phyloP scores from a whole-genome alignment of 495 filamentous ascomycete genomes.

The Aspergillus leporis region DNA sequence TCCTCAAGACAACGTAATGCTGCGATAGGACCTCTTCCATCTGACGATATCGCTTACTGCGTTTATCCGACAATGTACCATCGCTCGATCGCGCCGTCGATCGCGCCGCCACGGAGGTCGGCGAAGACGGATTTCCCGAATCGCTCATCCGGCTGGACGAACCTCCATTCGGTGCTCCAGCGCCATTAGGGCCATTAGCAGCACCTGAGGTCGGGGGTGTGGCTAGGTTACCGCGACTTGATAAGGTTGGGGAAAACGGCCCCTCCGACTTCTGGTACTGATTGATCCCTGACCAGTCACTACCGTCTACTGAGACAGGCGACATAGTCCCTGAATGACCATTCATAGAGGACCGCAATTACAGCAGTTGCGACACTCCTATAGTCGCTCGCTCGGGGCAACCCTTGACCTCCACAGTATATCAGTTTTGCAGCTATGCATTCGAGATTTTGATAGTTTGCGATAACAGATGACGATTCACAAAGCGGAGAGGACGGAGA shows the following conservation, averaged over 20 bases:
- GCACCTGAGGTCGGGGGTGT: constrained; percentile 71
- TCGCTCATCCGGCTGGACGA: constrained; percentile 33
- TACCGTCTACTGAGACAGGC: constrained; percentile 78
- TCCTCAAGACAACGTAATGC: constrained; percentile 79
- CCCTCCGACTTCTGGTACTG: constrained; percentile 65
- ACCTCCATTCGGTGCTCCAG: constrained; percentile 32
- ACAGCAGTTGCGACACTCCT: constrained; percentile 4
- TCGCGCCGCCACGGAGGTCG: constrained; percentile 74
- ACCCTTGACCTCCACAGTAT: constrained; percentile 3
- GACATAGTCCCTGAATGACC: constrained; percentile 69
- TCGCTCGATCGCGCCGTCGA: constrained; percentile 75
- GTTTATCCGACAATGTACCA: constrained; percentile 65
- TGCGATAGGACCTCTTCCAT: constrained; percentile 71
- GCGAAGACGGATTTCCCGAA: constrained; percentile 76
- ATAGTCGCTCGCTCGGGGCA: constrained; percentile 1
- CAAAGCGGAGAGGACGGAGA: constrained; percentile 1
- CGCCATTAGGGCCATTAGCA: constrained; percentile 60
- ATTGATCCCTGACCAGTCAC: constrained; percentile 83
- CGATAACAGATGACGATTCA: constrained; percentile 15
- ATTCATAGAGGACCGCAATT: constrained; percentile 50
- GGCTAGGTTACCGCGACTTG: constrained; percentile 62
- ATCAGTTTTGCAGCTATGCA: constrained; percentile 18
- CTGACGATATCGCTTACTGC: constrained; percentile 51
- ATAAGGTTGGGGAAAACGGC: constrained; percentile 53
- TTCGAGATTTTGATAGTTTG: constrained; percentile 15